Percentiles rank a stretch among this genome's conserved stretches.
Conservation (phyloP, 257 asterid genomes). For the Nicotiana paniculata region DNA sequence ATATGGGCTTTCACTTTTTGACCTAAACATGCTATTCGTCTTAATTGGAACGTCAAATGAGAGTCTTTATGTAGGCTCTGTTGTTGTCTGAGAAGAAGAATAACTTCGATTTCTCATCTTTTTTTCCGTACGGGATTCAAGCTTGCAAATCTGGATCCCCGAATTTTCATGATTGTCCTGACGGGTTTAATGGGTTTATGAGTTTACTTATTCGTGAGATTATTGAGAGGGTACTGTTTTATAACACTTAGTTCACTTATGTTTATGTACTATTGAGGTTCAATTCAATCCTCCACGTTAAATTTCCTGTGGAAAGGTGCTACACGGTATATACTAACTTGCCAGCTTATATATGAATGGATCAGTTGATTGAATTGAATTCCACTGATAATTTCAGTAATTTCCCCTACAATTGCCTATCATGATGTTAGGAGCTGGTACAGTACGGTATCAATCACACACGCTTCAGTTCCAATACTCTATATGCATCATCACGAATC, state of each 20-base stretch:
- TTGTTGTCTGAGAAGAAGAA: background rate
- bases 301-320: no score
- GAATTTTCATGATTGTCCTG: background rate
- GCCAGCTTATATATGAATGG: background rate
- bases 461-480: background rate
- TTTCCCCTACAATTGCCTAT: background rate
- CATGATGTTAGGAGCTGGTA: background rate
- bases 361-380: background rate
- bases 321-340: background rate
- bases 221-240: background rate
- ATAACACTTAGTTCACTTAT: no score
- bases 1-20: background rate
- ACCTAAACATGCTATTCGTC: background rate
- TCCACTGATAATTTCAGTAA: background rate
- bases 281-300: no score
- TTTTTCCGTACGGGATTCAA: background rate
- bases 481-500: background rate
- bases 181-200: background rate
- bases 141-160: background rate
- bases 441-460: background rate
- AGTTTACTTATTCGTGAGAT: background rate
- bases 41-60: background rate
- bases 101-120: background rate
- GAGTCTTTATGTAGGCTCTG: background rate
- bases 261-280: background rate